These are phyloP conservation scores for Dorcoceras hygrometricum DNA, from an alignment of 257 asterid genomes.

Conservation along the genomic window DNA sequence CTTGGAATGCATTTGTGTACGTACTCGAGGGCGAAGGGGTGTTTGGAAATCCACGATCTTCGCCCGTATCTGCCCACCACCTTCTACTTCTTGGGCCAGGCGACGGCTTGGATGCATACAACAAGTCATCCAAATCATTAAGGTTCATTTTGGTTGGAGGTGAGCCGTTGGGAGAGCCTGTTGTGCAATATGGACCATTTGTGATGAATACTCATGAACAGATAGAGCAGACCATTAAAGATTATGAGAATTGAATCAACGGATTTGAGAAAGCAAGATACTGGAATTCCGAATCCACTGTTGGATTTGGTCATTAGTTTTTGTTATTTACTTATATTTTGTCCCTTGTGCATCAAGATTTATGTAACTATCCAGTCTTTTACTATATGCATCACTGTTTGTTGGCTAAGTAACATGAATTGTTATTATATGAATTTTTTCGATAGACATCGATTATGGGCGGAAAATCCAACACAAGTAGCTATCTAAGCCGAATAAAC, in stretches of 20 bases:
- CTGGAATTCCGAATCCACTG: constrained; percentile 67
- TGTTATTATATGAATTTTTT: not conserved
- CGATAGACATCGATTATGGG: no score
- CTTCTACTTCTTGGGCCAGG: constrained; percentile 63
- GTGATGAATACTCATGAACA: constrained; percentile 82
- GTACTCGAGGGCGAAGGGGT: constrained; percentile 77
- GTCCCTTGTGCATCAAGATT: not conserved
- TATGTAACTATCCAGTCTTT: not conserved
- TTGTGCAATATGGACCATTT: constrained; percentile 83
- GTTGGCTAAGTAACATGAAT: no score
- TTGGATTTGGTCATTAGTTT: constrained; percentile 33
- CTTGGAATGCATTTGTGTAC: constrained; percentile 84
- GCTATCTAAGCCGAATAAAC: no score
- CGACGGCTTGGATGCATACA: constrained; percentile 66
- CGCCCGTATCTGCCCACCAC: constrained; percentile 56
- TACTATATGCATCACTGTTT: no score
- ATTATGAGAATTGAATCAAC: constrained; percentile 60
- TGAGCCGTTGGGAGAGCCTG: constrained; percentile 77
- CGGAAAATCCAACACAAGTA: no score
- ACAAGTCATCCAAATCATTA: constrained; percentile 46
- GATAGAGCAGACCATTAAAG: constrained; percentile 70
- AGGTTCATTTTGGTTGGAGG: constrained; percentile 76
- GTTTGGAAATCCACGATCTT: constrained; percentile 40
- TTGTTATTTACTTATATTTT: not conserved
- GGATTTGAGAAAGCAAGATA: constrained; percentile 84